Conservation (phyloP, 202 grass and related monocot genomes). For the Schoenoplectus triqueter region DNA sequence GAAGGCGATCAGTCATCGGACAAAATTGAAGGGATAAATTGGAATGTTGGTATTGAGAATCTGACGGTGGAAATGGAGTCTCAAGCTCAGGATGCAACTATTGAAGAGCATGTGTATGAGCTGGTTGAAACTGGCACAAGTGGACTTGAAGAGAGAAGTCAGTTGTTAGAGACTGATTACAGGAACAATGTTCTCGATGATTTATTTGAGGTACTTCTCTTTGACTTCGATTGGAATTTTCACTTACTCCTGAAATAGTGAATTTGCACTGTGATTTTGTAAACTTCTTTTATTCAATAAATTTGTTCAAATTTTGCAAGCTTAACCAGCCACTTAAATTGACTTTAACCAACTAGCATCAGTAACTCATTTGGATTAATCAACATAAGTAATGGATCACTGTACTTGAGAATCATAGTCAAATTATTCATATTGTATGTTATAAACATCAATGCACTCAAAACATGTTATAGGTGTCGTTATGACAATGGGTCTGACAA, state of each 20-base stretch:
- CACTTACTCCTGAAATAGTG: slow-evolving; percentile 36
- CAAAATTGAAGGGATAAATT: slow-evolving; percentile 66
- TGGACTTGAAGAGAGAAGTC: slow-evolving; percentile 68
- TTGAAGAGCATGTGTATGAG: slow-evolving; percentile 11
- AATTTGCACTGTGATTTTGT: not conserved
- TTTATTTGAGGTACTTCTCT: slow-evolving; percentile 75
- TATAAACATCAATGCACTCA: slow-evolving; percentile 8
- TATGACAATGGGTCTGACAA: slow-evolving; percentile 2
- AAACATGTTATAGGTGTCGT: not conserved
- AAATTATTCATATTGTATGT: not conserved
- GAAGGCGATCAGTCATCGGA: slow-evolving; percentile 55
- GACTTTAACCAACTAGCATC: not conserved
- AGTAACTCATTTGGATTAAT: not conserved
- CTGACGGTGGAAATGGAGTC: slow-evolving; percentile 40
- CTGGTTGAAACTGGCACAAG: slow-evolving; percentile 48
- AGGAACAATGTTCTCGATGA: slow-evolving; percentile 96
- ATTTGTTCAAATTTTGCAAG: not conserved
- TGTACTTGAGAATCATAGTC: not conserved
- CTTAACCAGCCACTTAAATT: not conserved
- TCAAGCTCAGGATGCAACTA: slow-evolving; percentile 39
- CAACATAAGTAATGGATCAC: not conserved
- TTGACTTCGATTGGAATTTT: slow-evolving; percentile 20
- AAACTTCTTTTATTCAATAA: not conserved
- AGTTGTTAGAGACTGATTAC: slow-evolving; percentile 81
- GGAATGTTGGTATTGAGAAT: slow-evolving; percentile 68